Base-by-base conservation (phyloP, 2,329 filamentous ascomycete genomes). In the Ceratocystiopsis minuta region DNA sequence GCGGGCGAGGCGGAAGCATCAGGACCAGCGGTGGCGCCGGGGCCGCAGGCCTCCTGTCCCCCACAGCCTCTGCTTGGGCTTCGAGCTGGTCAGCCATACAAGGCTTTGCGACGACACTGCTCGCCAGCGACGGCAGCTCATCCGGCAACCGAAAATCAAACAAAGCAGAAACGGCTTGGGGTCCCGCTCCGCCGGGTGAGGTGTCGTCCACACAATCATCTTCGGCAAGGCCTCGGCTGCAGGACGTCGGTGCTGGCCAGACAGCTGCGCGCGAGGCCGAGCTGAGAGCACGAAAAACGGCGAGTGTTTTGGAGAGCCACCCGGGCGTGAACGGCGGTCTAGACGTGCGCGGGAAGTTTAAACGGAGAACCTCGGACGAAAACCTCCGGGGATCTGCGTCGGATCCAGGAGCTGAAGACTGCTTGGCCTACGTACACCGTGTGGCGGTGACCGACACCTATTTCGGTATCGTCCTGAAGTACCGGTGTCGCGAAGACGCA, bases 381-480 rank as follows among this genome's bases (percentile, higher is more conserved):
- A 53, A 61, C n/a, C 43, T 57, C 24, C 51, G 50, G 16, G 4
- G 43, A 34, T 7, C 63, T 60, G 40, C 70, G 34, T 36, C 36
- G 18, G 32, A 33, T 40, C 67, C 75, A 32, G 75, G 80, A 32
- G 67, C 75, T 39, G 70, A 75, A 50, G 80, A 92, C 50, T 81
- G 84, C 17, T 63, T 96, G 48, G 87, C 88, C 16, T 98, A 96
- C 57, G 67, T 96, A 40, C 90, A 98, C 59, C 77, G 80, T 52
- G 84, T 96, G 16, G 72, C 78, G 51, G 72, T 78, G 14, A 72
- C 72, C 37, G 90, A 98, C 60, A 96, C 86, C 2, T 77, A 96
- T 51, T 86, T 87, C 1, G 88, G 90, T 3, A 77, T 98, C 40
- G 80, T 90, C 41, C 78, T 98, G 49, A 82, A 79, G 52, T 98